These are phyloP conservation scores for Penicillium sp. DNA, from an alignment of 2,329 filamentous ascomycete species.

Conservation along the genomic window DNA sequence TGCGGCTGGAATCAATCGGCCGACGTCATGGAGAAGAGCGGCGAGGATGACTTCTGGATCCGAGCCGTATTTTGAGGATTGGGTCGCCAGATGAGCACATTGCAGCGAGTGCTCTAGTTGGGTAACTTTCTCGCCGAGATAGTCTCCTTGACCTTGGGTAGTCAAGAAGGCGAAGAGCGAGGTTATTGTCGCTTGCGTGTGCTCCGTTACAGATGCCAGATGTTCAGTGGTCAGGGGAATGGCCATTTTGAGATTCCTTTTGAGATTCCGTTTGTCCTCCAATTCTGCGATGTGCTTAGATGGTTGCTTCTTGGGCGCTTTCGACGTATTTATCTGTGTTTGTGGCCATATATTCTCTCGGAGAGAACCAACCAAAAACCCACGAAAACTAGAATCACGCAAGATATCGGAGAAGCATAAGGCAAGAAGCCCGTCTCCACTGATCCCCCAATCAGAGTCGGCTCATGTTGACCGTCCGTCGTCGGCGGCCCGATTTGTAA, in stretches of 20 bases:
- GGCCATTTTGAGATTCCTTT: slow-evolving; percentile 9
- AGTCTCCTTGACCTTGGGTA: slow-evolving; percentile 29
- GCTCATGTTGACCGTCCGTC: no score
- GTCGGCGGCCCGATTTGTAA: no score
- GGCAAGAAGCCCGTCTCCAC: no score
- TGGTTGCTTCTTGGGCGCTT: no score
- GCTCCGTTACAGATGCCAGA: slow-evolving; percentile 18
- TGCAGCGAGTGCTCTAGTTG: slow-evolving; percentile 34
- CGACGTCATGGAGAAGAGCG: slow-evolving; percentile 32
- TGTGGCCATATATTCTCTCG: no score
- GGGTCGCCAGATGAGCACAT: slow-evolving; percentile 25
- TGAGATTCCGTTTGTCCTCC: no score
- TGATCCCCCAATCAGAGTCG: no score
- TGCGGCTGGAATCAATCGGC: slow-evolving; percentile 31
- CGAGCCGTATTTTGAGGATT: slow-evolving; percentile 19
- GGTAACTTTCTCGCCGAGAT: slow-evolving; percentile 30
- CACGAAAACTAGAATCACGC: no score
- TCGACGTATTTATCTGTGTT: no score
- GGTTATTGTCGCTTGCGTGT: slow-evolving; percentile 18
- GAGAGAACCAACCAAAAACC: no score
- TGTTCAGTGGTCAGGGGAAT: background rate
- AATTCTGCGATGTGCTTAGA: no score
- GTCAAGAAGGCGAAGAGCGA: slow-evolving; percentile 27
- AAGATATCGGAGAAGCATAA: no score
- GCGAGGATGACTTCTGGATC: slow-evolving; percentile 30